phyloP scores from a whole-genome alignment of 768 basidiomycete genomes.

The Mycena vitilis region DNA sequence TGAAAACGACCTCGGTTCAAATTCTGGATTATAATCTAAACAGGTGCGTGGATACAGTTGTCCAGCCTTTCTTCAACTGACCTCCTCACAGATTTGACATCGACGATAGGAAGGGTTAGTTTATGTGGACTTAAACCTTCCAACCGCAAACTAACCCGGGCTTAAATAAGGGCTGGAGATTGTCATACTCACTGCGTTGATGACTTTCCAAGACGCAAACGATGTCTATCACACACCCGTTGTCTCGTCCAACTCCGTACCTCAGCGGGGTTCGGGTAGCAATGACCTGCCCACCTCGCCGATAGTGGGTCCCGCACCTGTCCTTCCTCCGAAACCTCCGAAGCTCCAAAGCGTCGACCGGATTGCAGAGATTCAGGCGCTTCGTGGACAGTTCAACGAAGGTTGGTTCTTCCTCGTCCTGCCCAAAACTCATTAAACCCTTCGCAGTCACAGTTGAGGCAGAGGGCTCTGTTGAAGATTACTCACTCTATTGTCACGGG shows the following conservation, averaged over 20 bases:
- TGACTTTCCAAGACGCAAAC: conserved; percentile 82
- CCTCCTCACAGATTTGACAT: conserved; percentile 75
- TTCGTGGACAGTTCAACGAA: conserved; percentile 80
- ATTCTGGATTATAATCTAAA: conserved; percentile 89
- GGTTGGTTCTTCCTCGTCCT: conserved; percentile 25
- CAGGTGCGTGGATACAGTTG: conserved; percentile 55
- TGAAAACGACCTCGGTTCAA: conserved; percentile 76
- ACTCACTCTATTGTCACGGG: conserved; percentile 73
- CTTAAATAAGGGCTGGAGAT: conserved; percentile 69
- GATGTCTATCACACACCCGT: conserved; percentile 60
- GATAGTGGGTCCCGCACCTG: conserved; percentile 45
- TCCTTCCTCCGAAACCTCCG: conserved; percentile 68
- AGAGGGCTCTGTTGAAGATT: conserved; percentile 73
- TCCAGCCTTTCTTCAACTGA: conserved; percentile 3
- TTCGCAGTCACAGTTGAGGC: conserved; percentile 75
- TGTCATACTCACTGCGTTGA: conserved; percentile 76
- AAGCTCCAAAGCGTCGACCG: conserved; percentile 76
- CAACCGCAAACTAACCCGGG: no score
- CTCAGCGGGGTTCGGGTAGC: conserved; percentile 16
- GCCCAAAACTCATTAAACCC: no score
- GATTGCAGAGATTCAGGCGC: conserved; percentile 77
- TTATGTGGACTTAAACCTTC: no score
- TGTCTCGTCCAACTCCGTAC: conserved; percentile 25
- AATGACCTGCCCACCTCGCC: conserved; percentile 33
- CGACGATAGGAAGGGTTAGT: conserved; percentile 70